Evolutionary conservation across 495 filamentous ascomycete genomes (phyloP).

Genomic region (Peziza echinospora): DNA sequence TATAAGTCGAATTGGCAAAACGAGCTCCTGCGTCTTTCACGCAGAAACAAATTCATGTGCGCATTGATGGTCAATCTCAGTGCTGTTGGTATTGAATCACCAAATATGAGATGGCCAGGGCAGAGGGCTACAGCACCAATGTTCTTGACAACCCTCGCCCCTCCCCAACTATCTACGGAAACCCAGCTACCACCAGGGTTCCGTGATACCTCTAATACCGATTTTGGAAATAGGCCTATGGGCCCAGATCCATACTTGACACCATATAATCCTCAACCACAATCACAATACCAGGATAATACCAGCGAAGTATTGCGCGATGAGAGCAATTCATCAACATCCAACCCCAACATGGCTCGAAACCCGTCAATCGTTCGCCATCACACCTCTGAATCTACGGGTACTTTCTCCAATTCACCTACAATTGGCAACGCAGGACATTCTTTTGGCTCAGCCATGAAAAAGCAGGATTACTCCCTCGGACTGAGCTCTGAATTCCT

Average conservation of each 20-base stretch:
- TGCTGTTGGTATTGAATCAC: constrained; percentile 54
- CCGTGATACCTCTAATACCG: constrained; percentile 2
- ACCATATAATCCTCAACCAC: constrained; percentile 8
- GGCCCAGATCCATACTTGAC: neutral
- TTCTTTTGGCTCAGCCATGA: constrained; percentile 32
- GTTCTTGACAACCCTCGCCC: constrained; percentile 27
- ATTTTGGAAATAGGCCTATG: constrained; percentile 9
- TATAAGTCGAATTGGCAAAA: constrained; percentile 88
- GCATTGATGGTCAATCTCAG: constrained; percentile 74
- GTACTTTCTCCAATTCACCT: too few species aligned
- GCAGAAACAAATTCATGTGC: constrained; percentile 88
- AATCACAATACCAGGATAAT: constrained; percentile 5
- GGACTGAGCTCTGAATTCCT: constrained; percentile 40
- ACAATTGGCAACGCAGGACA: too few species aligned
- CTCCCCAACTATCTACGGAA: constrained; percentile 46
- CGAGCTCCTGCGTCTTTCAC: constrained; percentile 67
- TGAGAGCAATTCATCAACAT: constrained; percentile 1
- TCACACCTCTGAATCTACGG: constrained; percentile 4
- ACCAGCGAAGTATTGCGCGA: neutral
- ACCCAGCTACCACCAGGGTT: constrained; percentile 23
- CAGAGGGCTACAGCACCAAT: constrained; percentile 17
- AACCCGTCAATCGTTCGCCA: neutral
- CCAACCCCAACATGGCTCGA: neutral
- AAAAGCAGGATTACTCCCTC: constrained; percentile 55
- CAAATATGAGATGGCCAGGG: constrained; percentile 48